Base-by-base conservation (phyloP, 768 basidiomycete species). In the Termitomyces sp. region DNA sequence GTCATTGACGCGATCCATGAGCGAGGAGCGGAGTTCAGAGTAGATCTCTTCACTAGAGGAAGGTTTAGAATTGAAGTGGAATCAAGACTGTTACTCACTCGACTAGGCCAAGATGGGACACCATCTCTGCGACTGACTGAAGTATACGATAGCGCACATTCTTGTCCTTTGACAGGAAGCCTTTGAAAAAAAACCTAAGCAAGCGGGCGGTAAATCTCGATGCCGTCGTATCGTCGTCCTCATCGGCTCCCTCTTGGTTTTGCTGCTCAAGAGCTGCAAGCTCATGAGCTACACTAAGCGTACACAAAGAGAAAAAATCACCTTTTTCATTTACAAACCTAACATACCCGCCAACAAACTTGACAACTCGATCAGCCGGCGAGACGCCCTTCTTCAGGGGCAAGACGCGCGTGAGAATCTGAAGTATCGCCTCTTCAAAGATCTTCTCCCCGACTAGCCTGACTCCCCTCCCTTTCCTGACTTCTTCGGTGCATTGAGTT, bases 131-230 rank as follows among this genome's bases (percentile, higher is more conserved):
- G 15, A 92, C 81, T n/a, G 87, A 75, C 57, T 91, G 88, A 2
- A 92, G 78, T 36, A 87, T 87, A 20, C 96, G 86, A 69, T 87
- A 96, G 6, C 96, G 84, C 42, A 92, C 87, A 46, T 79, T 81
- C 75, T 96, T 98, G 76, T 96, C 93, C 71, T 94, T 96, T 4
- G 94, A 88, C 18, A 78, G 67, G 72, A 94, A 93, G 3, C 94
- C 95, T 60, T 81, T 81, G 61, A 94, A 75, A 33, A 96, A 80
- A 68, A 87, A 86, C 24, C 77, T 78, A 39, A 94, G 78, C 12
- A 94, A 76, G 56, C 78, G 78, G 8, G 80, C 78, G 1, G 88
- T 82, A 68, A 95, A 90, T 45, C 92, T 84, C 3, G 88, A 80
- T 0, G 86, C 82, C 1, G 85, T 78, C 0, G 87, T 87, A 4